phyloP scores from a whole-genome alignment of 2,329 filamentous ascomycete species.

The Venturia aucupariae region DNA sequence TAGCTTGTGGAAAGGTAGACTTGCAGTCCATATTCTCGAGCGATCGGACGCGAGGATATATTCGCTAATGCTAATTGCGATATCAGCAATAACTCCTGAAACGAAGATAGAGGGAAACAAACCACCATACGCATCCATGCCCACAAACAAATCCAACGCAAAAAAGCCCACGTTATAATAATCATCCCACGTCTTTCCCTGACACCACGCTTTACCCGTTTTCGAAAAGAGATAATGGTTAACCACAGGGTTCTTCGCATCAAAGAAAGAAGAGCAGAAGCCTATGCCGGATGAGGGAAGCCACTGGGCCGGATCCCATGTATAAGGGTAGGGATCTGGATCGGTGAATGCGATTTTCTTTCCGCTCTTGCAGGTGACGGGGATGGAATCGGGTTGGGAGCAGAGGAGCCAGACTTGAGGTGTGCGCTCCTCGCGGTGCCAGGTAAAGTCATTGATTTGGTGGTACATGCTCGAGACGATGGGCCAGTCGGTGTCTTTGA shows the following conservation, averaged over 20 bases:
- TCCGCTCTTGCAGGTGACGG: background rate
- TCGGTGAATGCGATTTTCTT: background rate
- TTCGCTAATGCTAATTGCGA: background rate
- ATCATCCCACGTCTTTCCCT: background rate
- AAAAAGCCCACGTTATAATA: background rate
- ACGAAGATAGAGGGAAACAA: background rate
- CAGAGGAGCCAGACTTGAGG: background rate
- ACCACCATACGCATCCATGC: background rate
- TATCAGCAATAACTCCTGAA: no score
- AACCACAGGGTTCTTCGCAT: background rate
- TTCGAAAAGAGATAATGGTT: background rate
- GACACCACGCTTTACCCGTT: background rate
- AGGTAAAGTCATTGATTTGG: background rate
- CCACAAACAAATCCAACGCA: background rate
- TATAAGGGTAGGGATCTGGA: background rate
- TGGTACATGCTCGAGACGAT: background rate
- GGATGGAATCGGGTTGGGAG: background rate
- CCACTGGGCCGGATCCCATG: background rate
- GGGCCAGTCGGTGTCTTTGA: background rate
- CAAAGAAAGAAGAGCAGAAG: constrained; percentile 4
- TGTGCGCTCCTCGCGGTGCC: background rate
- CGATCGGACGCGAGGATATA: background rate
- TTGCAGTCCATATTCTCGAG: background rate
- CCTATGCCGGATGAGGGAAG: background rate
- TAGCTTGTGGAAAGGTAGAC: background rate